Base-by-base conservation (phyloP, 306 rosid species). In the Purshia tridentata region DNA sequence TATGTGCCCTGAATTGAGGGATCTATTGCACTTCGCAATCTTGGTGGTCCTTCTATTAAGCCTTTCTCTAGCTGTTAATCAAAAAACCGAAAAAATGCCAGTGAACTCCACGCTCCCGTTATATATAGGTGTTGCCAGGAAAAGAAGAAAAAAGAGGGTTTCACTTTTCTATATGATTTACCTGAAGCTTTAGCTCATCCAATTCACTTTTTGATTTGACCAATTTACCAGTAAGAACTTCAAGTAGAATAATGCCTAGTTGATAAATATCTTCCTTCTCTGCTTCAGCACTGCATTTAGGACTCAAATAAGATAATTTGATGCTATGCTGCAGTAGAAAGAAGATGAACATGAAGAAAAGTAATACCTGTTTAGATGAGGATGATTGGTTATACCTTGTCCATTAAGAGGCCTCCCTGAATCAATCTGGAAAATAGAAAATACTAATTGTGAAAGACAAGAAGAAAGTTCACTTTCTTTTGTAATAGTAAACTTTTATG, bases 221-320 rank as follows among this genome's bases (percentile, higher is more conserved):
- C 77, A 57, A 78, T 75, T 83, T 89, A 5, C 98, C 98, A 6
- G 90, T 89, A 49, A 93, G 81, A 41, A 93, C 77, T 88, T 88
- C 83, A 48, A 93, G 91, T 61, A 90, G 86, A 75, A 90, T 90
- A 18, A 91, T 86, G 41, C 98, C 98, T 55, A 87, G 69, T 74
- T 89, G 91, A 73, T 82, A 88, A 51, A 94, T 91, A 45, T 94
- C 98, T 83, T 94, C 96, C 83, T 91, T 94, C 76, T 91, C 97
- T 19, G 85, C 86, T 35, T 75, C 84, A 3, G 8, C 74, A 61
- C 89, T 88, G 85, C 72, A 55, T 44, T 4, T 37, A 2, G 16
- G 20, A 5, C 16, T 16, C 14, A 29, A 0, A 6, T 64, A 42
- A 42, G 45, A 56, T 29, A 44, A 44, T 44, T 8, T 8, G 47